phyloP scores from a whole-genome alignment of 1,139 yeast genomes.

The Lizanozyma gosingica region DNA sequence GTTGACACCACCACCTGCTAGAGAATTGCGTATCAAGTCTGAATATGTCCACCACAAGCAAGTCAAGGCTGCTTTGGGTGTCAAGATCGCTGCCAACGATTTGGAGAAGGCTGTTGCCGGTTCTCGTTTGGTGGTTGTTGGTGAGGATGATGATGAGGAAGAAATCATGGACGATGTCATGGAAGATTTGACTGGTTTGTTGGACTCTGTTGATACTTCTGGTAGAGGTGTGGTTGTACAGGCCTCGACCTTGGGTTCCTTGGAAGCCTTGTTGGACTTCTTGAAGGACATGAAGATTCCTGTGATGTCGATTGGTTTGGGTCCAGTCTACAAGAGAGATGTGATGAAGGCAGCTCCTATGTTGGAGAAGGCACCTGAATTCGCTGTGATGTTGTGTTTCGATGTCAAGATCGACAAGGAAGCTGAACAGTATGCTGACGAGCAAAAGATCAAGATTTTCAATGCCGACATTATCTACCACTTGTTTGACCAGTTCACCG shows the following conservation, averaged over 20 bases:
- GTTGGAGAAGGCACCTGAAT: conserved; percentile 94
- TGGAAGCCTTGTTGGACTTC: conserved; percentile 95
- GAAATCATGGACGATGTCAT: conserved; percentile 96
- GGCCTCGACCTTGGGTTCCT: conserved; percentile 95
- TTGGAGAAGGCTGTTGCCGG: conserved; percentile 99
- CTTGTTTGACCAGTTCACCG: conserved; percentile 89
- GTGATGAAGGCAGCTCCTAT: conserved; percentile 95
- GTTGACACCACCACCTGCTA: conserved; percentile 93
- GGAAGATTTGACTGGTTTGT: conserved; percentile 93
- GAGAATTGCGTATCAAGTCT: conserved; percentile 92
- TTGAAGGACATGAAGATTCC: conserved; percentile 98
- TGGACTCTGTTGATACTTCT: conserved; percentile 88
- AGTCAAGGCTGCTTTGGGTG: conserved; percentile 98
- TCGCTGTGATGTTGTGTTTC: conserved; percentile 94
- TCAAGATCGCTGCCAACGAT: conserved; percentile 95
- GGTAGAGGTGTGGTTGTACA: conserved; percentile 98
- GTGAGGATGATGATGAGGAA: conserved; percentile 96
- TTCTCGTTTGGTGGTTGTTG: conserved; percentile 88
- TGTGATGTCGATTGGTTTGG: conserved; percentile 95
- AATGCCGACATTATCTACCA: conserved; percentile 95
- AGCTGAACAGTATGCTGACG: conserved; percentile 96
- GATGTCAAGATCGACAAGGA: conserved; percentile 96
- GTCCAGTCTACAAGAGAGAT: conserved; percentile 96
- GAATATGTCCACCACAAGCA: conserved; percentile 94
- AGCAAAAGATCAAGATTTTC: conserved; percentile 84